Base-by-base conservation (phyloP, 768 basidiomycete species). In the Kwoniella dejecticola region DNA sequence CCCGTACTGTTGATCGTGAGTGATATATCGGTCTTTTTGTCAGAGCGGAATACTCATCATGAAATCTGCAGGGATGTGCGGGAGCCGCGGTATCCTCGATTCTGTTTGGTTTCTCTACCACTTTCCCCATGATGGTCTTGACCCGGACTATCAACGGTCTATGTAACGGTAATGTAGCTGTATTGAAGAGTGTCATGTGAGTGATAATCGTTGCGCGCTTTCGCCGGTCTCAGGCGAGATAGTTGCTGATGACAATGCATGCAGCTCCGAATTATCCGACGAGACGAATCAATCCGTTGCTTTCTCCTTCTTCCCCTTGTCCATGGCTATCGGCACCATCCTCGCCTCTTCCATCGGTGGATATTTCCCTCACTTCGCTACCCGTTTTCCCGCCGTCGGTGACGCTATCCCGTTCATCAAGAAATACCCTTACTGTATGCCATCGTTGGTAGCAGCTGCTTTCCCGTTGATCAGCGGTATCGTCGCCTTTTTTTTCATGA, bases 261-360 rank as follows among this genome's bases (percentile, higher is more conserved):
- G 1, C 44, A 74, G 72, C 11, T 67, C 69, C 33, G 72, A 74
- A 47, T 60, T 74, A 27, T 62, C 62, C 8, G 72, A 74, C 55
- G 66, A 66, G 58, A 71, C 69, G 52, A 74, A 74, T 53, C 62
- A 70, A 47, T 60, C 72, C 3, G 19, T 61, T 40, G 72, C 72
- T 8, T 69, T 74, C 54, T 69, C 69, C 26, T 64, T 70, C 55
- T 74, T 74, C 69, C 72, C 72, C 11, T 33, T 74, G 19, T 69
- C 64, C 44, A 62, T 66, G 38, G 66, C 66, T 21, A 60, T 64
- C 48, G 72, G 72, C 23, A 61, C 59, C 33, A 57, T 74, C 38
- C 63, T 74, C 50, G 72, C 72, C 11, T 67, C 67, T 1, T 64
- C 65, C 52, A 57, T 74, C 50, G 72, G 72, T 12, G 72, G 72